These are phyloP conservation scores for Clathrospora elynae DNA, from an alignment of 2,329 filamentous ascomycete genomes.

Conservation along the genomic window DNA sequence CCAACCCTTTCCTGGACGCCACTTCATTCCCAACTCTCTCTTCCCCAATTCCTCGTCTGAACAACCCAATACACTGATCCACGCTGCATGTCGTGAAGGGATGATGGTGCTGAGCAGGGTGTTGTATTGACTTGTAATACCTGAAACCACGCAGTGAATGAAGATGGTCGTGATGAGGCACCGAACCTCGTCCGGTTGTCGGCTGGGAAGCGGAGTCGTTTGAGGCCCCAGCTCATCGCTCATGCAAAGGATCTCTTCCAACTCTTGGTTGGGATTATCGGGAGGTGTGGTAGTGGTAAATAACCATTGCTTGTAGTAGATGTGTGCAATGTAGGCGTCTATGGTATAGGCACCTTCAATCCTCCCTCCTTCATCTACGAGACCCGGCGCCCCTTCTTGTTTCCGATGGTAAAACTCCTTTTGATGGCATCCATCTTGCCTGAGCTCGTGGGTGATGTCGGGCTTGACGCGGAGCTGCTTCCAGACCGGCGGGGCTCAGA, in stretches of 20 bases:
- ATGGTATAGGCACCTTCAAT: neutral
- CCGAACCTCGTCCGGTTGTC: neutral
- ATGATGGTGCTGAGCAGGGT: slow-evolving; percentile 1
- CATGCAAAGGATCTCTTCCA: slow-evolving; percentile 33
- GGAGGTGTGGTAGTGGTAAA: slow-evolving; percentile 9
- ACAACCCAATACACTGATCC: too few relatives aligned
- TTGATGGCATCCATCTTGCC: slow-evolving; percentile 32
- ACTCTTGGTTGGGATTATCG: slow-evolving; percentile 34
- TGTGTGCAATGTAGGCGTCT: neutral
- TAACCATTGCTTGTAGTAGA: slow-evolving; percentile 4
- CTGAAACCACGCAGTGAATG: too few relatives aligned
- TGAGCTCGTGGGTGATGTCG: slow-evolving; percentile 37
- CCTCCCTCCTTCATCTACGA: slow-evolving; percentile 2
- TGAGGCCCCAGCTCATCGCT: slow-evolving; percentile 2
- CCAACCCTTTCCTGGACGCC: too few relatives aligned
- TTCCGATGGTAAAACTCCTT: slow-evolving; percentile 39
- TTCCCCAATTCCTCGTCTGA: too few relatives aligned
- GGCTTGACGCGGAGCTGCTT: slow-evolving; percentile 28
- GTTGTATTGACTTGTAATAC: neutral
- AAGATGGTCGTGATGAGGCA: slow-evolving; percentile 13
- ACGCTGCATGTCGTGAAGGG: slow-evolving; percentile 2
- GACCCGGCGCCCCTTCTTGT: slow-evolving; percentile 39
- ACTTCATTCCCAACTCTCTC: too few relatives aligned
- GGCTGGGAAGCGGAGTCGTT: slow-evolving; percentile 1
- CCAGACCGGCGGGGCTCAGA: slow-evolving; percentile 33